These are phyloP conservation scores for Sporothrix dimorphospora DNA, from an alignment of 2,329 filamentous ascomycete genomes.

Conservation along the genomic window DNA sequence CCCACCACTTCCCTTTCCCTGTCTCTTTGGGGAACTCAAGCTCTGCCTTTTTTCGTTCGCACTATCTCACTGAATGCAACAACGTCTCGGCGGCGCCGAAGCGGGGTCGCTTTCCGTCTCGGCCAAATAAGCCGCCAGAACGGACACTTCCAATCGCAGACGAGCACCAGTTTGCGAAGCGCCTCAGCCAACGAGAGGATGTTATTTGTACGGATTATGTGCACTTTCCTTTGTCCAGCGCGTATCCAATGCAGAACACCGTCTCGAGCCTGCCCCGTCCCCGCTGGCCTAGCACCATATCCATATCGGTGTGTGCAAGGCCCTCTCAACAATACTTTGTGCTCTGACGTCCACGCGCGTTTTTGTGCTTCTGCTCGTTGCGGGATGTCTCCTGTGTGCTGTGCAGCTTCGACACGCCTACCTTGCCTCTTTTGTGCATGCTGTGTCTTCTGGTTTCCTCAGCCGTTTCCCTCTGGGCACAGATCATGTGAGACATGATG, in stretches of 20 bases:
- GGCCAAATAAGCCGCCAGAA: slow-evolving; percentile 6
- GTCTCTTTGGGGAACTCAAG: background rate
- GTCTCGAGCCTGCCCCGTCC: background rate
- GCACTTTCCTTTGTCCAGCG: background rate
- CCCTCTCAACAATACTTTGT: background rate
- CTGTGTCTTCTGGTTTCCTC: background rate
- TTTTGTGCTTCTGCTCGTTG: background rate
- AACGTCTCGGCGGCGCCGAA: slow-evolving; percentile 23
- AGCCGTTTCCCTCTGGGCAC: background rate
- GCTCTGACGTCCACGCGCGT: background rate
- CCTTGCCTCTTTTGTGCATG: slow-evolving; percentile 3
- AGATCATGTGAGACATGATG: slow-evolving; percentile 2
- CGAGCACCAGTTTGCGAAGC: too few relatives aligned
- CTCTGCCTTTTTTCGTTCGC: background rate
- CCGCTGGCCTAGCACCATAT: background rate
- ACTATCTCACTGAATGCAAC: background rate
- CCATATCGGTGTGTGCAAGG: background rate
- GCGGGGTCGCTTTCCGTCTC: background rate
- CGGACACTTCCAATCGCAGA: background rate
- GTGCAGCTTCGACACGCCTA: slow-evolving; percentile 1
- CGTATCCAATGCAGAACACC: background rate
- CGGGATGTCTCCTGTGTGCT: background rate
- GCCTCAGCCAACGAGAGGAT: background rate
- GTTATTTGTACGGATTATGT: background rate
- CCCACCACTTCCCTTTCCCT: background rate